Evolutionary conservation across 805 yeast species (phyloP).

Genomic region (Saccharomyces mikatae): DNA sequence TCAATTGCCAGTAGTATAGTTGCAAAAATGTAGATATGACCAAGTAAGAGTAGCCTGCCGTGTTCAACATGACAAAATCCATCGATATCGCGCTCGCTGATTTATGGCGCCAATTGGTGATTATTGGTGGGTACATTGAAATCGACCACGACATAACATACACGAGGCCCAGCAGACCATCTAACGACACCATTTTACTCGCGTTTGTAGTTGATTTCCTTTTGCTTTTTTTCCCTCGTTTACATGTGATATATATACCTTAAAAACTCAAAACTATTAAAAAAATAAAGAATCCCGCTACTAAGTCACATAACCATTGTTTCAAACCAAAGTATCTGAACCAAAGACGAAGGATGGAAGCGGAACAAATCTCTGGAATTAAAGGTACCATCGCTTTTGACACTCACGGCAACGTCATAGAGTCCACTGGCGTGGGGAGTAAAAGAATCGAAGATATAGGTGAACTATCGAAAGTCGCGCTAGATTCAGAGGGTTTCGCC

Average conservation of each 20-base stretch:
- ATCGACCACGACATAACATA: constrained; percentile 39
- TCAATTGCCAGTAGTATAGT: constrained; percentile 25
- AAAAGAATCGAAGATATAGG: constrained; percentile 21
- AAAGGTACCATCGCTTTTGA: constrained; percentile 29
- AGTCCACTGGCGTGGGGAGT: constrained; percentile 27
- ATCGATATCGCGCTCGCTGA: constrained; percentile 44
- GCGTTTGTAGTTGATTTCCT: background rate
- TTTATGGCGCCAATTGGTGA: constrained; percentile 33
- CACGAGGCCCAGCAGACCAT: constrained; percentile 28
- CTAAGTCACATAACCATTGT: constrained; percentile 3
- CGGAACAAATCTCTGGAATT: constrained; percentile 10
- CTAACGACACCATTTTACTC: constrained; percentile 4
- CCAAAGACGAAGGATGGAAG: background rate
- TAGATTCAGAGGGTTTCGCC: constrained; percentile 25
- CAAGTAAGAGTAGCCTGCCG: constrained; percentile 40
- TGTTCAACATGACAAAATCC: constrained; percentile 41
- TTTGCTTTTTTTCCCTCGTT: background rate
- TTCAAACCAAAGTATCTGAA: background rate
- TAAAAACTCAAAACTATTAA: background rate
- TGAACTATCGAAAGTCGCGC: constrained; percentile 14
- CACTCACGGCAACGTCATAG: constrained; percentile 24
- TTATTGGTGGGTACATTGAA: constrained; percentile 44
- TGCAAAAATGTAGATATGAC: constrained; percentile 38
- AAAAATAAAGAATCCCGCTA: background rate
- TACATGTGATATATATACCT: background rate